Percentiles rank a stretch among this genome's conserved stretches.
phyloP scores from a whole-genome alignment of 306 rosid genomes.

The Glycyrrhiza uralensis region DNA sequence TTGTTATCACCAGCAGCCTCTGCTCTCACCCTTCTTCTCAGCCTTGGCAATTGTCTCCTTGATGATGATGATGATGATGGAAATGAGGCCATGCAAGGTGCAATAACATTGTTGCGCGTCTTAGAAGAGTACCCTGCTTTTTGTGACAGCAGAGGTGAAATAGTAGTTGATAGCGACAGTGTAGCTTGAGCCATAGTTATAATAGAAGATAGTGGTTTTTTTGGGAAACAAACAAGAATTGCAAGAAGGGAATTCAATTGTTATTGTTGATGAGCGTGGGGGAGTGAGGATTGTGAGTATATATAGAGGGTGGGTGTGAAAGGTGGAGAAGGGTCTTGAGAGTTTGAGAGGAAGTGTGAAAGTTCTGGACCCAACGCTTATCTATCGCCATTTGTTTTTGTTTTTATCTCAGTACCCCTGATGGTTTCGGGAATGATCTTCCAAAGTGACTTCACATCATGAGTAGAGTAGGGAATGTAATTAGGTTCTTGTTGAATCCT shows the following conservation, averaged over 20 bases:
- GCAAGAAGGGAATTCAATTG: constrained; percentile 20
- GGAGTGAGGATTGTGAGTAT: constrained; percentile 4
- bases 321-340: constrained; percentile 51
- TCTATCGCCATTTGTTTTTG: neutral
- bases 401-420: constrained; percentile 27
- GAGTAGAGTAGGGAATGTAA: neutral
- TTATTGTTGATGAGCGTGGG: neutral
- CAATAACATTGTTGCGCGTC: neutral
- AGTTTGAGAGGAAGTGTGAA: constrained; percentile 31
- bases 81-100: constrained; percentile 36
- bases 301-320: constrained; percentile 44
- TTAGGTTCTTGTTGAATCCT: neutral
- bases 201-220: neutral
- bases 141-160: constrained; percentile 31
- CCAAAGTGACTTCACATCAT: neutral
- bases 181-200: constrained; percentile 51
- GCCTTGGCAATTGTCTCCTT: constrained; percentile 1
- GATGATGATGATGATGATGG: constrained; percentile 35
- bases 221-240: neutral
- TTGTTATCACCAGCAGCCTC: constrained; percentile 40
- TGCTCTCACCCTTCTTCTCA: constrained; percentile 37
- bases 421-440: constrained; percentile 46
- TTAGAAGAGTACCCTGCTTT: constrained; percentile 30
- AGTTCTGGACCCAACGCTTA: constrained; percentile 42
- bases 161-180: constrained; percentile 33